Percentiles rank a stretch among this genome's conserved stretches.
These are phyloP conservation scores for Alternaria gansuensis DNA, from an alignment of 2,329 filamentous ascomycete genomes.

Conservation along the genomic window DNA sequence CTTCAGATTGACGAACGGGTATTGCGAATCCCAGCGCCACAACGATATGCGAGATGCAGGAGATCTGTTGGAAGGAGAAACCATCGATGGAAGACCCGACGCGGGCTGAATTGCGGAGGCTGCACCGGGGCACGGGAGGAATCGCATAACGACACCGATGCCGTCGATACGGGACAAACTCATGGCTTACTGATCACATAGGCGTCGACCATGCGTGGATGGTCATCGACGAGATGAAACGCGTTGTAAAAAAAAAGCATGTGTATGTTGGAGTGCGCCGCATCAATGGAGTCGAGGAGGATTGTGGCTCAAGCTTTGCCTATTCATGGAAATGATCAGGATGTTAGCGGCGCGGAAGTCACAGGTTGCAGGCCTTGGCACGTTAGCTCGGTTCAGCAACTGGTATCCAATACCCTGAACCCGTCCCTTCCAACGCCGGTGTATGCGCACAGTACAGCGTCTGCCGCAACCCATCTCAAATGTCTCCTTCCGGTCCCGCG, in stretches of 20 bases:
- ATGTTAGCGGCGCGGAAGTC: constrained; percentile 10
- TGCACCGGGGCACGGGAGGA: not conserved
- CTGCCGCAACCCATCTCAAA: not conserved
- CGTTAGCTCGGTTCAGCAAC: constrained; percentile 14
- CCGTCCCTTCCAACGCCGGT: not conserved
- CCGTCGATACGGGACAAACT: not conserved
- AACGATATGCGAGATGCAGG: constrained; percentile 4
- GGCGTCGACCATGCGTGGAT: not conserved
- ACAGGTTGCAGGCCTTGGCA: constrained; percentile 7
- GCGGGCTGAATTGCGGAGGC: not conserved
- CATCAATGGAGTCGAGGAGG: not conserved
- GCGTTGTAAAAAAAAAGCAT: constrained; percentile 16
- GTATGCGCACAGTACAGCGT: not conserved
- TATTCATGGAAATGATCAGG: not conserved
- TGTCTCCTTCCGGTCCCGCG: not conserved
- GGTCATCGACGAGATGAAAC: constrained; percentile 12
- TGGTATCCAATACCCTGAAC: not conserved
- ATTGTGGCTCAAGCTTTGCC: constrained; percentile 8
- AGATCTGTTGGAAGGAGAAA: constrained; percentile 1
- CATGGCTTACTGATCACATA: not conserved
- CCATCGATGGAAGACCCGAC: not conserved
- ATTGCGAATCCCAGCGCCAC: constrained; percentile 8
- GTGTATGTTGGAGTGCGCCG: not conserved
- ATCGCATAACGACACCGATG: constrained; percentile 4
- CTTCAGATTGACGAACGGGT: constrained; percentile 11